These are phyloP conservation scores for Cyclocybe cylindracea DNA, from an alignment of 768 basidiomycete species.

Conservation along the genomic window DNA sequence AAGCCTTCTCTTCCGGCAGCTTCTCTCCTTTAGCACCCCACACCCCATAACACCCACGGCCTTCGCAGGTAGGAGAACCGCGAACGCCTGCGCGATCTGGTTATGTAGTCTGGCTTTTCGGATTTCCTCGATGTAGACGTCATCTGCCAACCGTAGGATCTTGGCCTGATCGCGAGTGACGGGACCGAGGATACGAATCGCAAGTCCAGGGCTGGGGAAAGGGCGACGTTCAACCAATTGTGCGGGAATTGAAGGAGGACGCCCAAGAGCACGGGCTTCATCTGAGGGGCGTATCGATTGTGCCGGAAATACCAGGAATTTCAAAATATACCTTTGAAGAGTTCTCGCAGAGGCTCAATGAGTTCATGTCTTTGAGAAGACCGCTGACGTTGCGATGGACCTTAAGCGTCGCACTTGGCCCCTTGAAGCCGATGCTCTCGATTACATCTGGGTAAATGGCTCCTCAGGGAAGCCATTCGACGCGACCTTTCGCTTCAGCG, in stretches of 20 bases:
- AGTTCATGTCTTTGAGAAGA: conserved; percentile 96
- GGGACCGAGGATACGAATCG: conserved; percentile 96
- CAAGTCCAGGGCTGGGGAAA: conserved; percentile 97
- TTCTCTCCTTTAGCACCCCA: conserved; percentile 87
- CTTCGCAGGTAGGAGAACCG: conserved; percentile 90
- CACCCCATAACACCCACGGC: conserved; percentile 99
- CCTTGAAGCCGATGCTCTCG: conserved; percentile 99
- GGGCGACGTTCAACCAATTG: conserved; percentile 96
- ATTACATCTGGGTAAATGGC: conserved; percentile 99
- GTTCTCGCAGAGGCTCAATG: conserved; percentile 94
- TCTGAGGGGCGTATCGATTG: conserved; percentile 46
- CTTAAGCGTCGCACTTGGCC: conserved; percentile 98
- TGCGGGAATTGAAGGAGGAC: conserved; percentile 87
- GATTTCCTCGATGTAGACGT: conserved; percentile 98
- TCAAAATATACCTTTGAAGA: conserved; percentile 84
- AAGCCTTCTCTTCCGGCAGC: conserved; percentile 91
- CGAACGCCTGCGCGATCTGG: conserved; percentile 95
- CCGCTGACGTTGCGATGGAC: conserved; percentile 99
- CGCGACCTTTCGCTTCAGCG: conserved; percentile 79
- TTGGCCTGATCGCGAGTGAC: conserved; percentile 92
- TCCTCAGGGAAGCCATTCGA: conserved; percentile 97
- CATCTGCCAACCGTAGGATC: conserved; percentile 89
- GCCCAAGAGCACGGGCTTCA: conserved; percentile 92
- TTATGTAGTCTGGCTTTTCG: conserved; percentile 90
- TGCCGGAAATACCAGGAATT: conserved; percentile 1